Base-by-base conservation (phyloP, 106 monocot genomes). In the Narthecium ossifragum region DNA sequence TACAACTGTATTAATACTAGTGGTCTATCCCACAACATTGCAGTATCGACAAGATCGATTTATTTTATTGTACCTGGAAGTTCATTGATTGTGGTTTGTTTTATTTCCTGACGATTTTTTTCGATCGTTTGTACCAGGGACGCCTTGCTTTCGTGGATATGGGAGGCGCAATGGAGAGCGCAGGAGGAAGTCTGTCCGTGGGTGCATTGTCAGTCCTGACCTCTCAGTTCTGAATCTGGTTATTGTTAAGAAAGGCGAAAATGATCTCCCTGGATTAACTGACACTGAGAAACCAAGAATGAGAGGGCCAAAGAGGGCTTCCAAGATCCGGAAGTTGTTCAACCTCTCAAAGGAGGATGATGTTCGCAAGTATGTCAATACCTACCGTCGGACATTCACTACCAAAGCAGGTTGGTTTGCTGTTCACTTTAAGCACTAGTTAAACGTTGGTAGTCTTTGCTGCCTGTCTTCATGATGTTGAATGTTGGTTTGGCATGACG, bases 221-320 rank as follows among this genome's bases (percentile, higher is more conserved):
- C 72, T 78, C 24, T 72, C 72, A 12, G 78, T 78, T 37, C 60
- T 78, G 18, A 78, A 78, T 61, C 46, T 78, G 48, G 72, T 78
- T 17, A 78, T 78, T 41, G 78, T 78, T 9, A 78, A 78, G 67
- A 78, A 78, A 52, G 78, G 78, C 9, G 83, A 84, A 15, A 78
- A 75, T 55, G 83, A 84, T 14, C 74, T 84, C 15, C 80, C 77
- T 33, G 85, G 85, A 10, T 33, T 77, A 17, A 85, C 80, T 1
- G 80, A 85, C 51, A 70, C 68, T 31, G 76, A 85, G 66, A 80
- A 85, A 69, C 85, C 85, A 2, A 76, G 76, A 26, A 80, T 85
- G 76, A 75, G 79, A 46, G 79, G 75, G 9, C 79, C 78, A 26
- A 84, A 84, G 63, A 78, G 83, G 30, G 83, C 83, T 22, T 78